Conservation (phyloP, 441 rosid species). For the Pelargonium citronellum region DNA sequence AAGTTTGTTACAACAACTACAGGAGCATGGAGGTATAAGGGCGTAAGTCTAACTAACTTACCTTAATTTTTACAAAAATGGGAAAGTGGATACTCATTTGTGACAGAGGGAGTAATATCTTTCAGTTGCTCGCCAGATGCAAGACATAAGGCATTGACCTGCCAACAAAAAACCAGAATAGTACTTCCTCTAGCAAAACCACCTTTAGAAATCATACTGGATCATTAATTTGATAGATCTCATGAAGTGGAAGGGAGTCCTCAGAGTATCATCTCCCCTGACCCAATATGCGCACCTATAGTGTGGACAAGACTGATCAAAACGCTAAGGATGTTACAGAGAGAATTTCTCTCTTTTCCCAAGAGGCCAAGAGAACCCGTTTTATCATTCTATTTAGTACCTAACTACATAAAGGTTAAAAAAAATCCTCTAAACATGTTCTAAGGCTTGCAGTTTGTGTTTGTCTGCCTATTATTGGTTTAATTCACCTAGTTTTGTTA, state of each 20-base stretch:
- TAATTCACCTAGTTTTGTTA: background rate
- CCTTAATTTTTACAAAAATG: too few relatives aligned
- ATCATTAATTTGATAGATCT: background rate
- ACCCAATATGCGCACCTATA: background rate
- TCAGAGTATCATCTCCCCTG: too few relatives aligned
- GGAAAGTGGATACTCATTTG: too few relatives aligned
- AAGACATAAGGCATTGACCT: background rate
- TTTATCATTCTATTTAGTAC: too few relatives aligned
- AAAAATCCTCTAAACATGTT: background rate
- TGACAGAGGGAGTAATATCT: too few relatives aligned
- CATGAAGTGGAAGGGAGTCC: background rate
- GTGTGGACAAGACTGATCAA: background rate
- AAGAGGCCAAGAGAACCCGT: too few relatives aligned
- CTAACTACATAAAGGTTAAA: too few relatives aligned
- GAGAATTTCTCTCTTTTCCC: too few relatives aligned
- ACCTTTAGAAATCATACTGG: background rate
- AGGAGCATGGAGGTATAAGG: too few relatives aligned
- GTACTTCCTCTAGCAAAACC: background rate
- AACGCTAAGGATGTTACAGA: background rate
- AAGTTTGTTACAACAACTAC: too few relatives aligned
- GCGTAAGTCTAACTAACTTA: too few relatives aligned
- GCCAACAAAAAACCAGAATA: background rate
- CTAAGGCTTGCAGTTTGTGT: conserved; percentile 3
- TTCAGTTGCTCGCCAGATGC: too few relatives aligned
- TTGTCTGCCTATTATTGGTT: background rate